phyloP scores from a whole-genome alignment of 148 eudicot species.

The Suaeda aralocaspica region DNA sequence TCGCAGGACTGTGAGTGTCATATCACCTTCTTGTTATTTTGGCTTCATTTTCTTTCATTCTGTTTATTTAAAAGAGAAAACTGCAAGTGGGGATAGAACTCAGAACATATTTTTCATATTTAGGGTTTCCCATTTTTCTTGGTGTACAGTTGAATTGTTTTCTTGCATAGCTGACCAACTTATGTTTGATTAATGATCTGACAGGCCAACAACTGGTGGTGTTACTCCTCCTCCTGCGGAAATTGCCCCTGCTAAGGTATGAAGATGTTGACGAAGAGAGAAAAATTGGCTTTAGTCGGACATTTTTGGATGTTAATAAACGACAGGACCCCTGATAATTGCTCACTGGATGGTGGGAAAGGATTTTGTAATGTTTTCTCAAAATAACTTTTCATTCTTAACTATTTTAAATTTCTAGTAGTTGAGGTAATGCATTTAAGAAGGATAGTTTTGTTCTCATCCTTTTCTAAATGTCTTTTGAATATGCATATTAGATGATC shows the following conservation, averaged over 20 bases:
- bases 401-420: not conserved
- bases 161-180: not conserved
- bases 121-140: not conserved
- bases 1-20: slow-evolving; percentile 87
- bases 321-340: slow-evolving; percentile 11
- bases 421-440: slow-evolving; percentile 7
- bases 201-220: slow-evolving; percentile 93
- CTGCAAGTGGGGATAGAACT: too few relatives aligned
- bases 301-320: slow-evolving; percentile 28
- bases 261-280: slow-evolving; percentile 29
- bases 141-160: not conserved
- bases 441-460: slow-evolving; percentile 23
- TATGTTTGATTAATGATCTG: slow-evolving; percentile 3
- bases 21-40: not conserved
- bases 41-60: too few relatives aligned
- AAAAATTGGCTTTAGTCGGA: slow-evolving; percentile 8
- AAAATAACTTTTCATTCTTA: not conserved
- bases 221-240: slow-evolving; percentile 45
- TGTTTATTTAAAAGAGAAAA: too few relatives aligned
- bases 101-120: too few relatives aligned
- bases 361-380: not conserved
- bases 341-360: slow-evolving; percentile 34
- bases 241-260: slow-evolving; percentile 37
- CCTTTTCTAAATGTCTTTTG: not conserved
- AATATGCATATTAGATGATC: not conserved